A percentile compares a stretch with the other conserved stretches of the same genome.
Evolutionary conservation across 2,329 filamentous ascomycete genomes (phyloP).

Genomic region (Pseudodiploospora longispora): DNA sequence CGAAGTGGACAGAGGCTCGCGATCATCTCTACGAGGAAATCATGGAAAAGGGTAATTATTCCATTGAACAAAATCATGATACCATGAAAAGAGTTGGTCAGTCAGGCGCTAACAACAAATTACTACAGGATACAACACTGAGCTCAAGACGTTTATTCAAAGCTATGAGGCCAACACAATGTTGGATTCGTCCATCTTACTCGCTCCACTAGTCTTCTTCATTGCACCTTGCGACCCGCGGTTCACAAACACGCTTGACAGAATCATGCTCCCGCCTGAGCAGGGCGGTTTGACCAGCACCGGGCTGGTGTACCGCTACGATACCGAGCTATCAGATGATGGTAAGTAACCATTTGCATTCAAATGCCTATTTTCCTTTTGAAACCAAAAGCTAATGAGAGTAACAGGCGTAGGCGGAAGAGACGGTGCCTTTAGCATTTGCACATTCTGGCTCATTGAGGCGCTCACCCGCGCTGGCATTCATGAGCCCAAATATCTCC

Average conservation of each 20-base stretch:
- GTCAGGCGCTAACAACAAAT: neutral
- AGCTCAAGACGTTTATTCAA: constrained; percentile 64
- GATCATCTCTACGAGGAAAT: constrained; percentile 67
- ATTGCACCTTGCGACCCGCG: constrained; percentile 69
- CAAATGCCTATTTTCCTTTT: neutral
- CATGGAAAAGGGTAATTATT: constrained; percentile 54
- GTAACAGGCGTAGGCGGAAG: constrained; percentile 58
- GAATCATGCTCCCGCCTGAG: constrained; percentile 63
- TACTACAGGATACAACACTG: constrained; percentile 54
- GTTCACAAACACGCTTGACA: constrained; percentile 64
- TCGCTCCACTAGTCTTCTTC: constrained; percentile 73
- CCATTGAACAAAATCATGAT: neutral
- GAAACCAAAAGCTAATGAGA: constrained; percentile 6
- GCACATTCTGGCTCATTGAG: constrained; percentile 77
- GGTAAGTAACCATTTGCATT: constrained; percentile 34
- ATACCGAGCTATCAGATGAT: constrained; percentile 60
- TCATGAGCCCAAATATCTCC: constrained; percentile 57
- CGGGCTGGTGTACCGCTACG: constrained; percentile 68
- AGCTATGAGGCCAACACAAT: constrained; percentile 65
- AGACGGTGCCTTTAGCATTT: constrained; percentile 74
- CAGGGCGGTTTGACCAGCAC: constrained; percentile 69
- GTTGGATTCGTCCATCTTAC: constrained; percentile 66
- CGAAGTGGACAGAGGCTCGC: constrained; percentile 56
- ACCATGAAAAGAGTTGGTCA: neutral
- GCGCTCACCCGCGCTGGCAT: constrained; percentile 61